Evolutionary conservation across 1,284 basidiomycete genomes (phyloP).

Genomic region (Filobasidium uniguttulatum): DNA sequence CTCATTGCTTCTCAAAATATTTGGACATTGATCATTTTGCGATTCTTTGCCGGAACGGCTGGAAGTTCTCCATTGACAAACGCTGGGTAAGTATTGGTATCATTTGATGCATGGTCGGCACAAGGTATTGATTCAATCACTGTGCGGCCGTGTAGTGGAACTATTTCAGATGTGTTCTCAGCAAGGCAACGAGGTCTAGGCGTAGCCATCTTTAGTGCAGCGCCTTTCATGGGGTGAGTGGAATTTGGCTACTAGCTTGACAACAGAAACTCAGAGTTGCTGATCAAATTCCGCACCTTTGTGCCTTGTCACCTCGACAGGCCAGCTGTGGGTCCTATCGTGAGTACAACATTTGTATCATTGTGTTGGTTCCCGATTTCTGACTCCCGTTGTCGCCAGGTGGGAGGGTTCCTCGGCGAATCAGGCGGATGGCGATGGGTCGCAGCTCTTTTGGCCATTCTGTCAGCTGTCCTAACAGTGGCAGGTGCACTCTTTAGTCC

Average conservation of each 20-base stretch:
- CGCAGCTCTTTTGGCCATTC: slow-evolving; percentile 52
- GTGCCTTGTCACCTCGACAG: slow-evolving; percentile 37
- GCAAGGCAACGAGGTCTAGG: slow-evolving; percentile 31
- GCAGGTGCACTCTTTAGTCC: slow-evolving; percentile 27
- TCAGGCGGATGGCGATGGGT: slow-evolving; percentile 41
- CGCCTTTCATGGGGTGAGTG: slow-evolving; percentile 50
- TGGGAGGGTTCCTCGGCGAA: slow-evolving; percentile 35
- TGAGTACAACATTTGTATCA: slow-evolving; percentile 12
- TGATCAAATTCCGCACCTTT: slow-evolving; percentile 23
- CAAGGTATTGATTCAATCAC: no score
- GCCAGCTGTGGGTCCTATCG: slow-evolving; percentile 36
- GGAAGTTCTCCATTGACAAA: slow-evolving; percentile 37
- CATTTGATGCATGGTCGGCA: slow-evolving; percentile 35
- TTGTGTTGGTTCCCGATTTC: slow-evolving; percentile 5
- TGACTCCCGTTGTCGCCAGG: slow-evolving; percentile 18
- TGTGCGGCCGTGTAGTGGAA: slow-evolving; percentile 1
- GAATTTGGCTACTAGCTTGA: slow-evolving; percentile 9
- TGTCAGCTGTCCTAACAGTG: slow-evolving; percentile 32
- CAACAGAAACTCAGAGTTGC: slow-evolving; percentile 13
- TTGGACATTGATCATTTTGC: slow-evolving; percentile 36
- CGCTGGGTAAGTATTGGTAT: slow-evolving; percentile 41
- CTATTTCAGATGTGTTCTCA: slow-evolving; percentile 26
- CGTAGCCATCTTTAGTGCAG: slow-evolving; percentile 45
- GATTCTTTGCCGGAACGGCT: slow-evolving; percentile 38
- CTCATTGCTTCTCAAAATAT: slow-evolving; percentile 34